Conservation (phyloP, 2,329 filamentous ascomycete species). For the Didymella lethalis region DNA sequence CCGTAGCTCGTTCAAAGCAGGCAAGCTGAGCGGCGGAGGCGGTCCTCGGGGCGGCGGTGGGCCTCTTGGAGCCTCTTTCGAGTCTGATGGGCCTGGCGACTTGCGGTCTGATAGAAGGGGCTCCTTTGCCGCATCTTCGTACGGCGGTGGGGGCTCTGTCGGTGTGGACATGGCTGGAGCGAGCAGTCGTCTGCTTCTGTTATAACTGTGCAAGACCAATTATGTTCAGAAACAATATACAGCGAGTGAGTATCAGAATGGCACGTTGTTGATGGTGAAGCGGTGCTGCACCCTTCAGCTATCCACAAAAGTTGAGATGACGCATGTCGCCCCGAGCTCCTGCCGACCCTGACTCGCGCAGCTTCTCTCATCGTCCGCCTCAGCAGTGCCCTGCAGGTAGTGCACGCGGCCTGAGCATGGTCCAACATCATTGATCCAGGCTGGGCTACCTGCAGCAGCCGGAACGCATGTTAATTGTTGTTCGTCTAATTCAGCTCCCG, state of each 20-base stretch:
- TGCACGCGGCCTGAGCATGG: neutral
- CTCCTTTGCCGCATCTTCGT: conserved; percentile 48
- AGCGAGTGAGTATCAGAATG: conserved; percentile 2
- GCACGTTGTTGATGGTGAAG: conserved; percentile 3
- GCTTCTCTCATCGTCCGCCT: neutral
- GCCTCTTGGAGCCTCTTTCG: conserved; percentile 29
- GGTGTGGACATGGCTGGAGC: conserved; percentile 12
- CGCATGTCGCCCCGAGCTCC: conserved; percentile 14
- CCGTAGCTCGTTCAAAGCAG: conserved; percentile 78
- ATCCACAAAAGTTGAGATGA: conserved; percentile 19
- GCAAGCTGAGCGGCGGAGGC: conserved; percentile 76
- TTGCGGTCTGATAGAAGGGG: conserved; percentile 30
- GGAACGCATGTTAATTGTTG: neutral
- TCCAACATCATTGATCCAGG: too few species aligned
- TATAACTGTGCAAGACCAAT: neutral
- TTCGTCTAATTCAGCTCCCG: neutral
- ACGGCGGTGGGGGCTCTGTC: conserved; percentile 52
- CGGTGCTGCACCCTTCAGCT: conserved; percentile 13
- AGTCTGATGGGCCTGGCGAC: conserved; percentile 26
- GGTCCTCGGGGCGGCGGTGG: conserved; percentile 67
- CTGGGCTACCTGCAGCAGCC: neutral
- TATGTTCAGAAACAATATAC: conserved; percentile 3
- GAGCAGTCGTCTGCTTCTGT: neutral
- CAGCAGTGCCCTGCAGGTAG: neutral
- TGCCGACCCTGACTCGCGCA: conserved; percentile 14